Conservation (phyloP, 257 asterid genomes). For the Plantago major region DNA sequence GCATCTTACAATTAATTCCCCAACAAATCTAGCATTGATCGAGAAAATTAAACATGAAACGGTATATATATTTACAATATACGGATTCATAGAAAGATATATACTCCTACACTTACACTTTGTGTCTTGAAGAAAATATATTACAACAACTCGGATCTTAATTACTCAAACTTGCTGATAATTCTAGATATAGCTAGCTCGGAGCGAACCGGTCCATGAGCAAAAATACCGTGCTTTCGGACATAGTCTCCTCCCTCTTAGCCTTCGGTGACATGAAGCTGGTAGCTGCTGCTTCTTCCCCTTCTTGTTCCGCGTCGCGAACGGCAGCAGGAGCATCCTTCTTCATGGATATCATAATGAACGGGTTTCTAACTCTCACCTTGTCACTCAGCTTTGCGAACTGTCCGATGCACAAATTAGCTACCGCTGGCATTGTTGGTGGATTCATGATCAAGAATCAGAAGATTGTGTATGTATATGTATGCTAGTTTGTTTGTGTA, state of each 20-base stretch:
- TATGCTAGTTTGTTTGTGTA: not conserved
- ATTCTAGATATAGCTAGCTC: conserved; percentile 24
- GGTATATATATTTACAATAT: too few relatives aligned
- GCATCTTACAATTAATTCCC: too few relatives aligned
- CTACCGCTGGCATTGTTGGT: conserved; percentile 46
- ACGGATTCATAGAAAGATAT: too few relatives aligned
- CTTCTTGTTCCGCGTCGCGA: conserved; percentile 1
- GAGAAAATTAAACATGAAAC: too few relatives aligned
- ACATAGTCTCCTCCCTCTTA: conserved; percentile 34
- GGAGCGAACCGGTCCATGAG: conserved; percentile 86
- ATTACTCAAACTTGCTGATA: not conserved
- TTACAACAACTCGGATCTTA: too few relatives aligned
- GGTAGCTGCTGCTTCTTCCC: conserved; percentile 20
- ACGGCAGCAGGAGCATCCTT: conserved; percentile 24
- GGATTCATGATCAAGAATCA: too few relatives aligned
- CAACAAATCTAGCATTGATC: too few relatives aligned
- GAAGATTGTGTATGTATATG: too few relatives aligned
- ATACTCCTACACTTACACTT: too few relatives aligned
- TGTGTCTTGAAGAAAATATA: too few relatives aligned
- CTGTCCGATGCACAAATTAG: conserved; percentile 52
- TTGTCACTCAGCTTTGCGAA: conserved; percentile 47
- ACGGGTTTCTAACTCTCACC: conserved; percentile 38
- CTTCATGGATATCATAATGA: conserved; percentile 24
- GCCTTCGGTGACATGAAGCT: conserved; percentile 13
- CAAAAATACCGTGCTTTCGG: conserved; percentile 47